Base-by-base conservation (phyloP, 2,329 filamentous ascomycete species). In the Apiospora koreana region DNA sequence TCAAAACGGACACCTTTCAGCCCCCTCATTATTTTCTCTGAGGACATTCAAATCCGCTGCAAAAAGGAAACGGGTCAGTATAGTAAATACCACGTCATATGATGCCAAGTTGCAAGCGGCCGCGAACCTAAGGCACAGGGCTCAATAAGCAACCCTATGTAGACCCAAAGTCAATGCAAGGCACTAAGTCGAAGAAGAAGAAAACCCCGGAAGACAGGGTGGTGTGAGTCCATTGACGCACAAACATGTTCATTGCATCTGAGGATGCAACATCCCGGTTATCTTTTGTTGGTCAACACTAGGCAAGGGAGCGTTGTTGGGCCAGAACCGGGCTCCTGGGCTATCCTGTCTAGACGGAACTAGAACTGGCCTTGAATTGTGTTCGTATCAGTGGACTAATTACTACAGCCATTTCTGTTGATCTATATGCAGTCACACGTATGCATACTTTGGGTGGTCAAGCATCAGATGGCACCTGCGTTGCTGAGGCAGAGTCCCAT, bases 81-180 rank as follows among this genome's bases (percentile, higher is more conserved):
- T 38, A 38, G 54, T 62, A 62, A 38, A 62, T 31, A 23, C 54
- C 54, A 62, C 54, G 54, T 62, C 54, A 62, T 62, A n/a, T 38
- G 18, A 23, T 3, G 54, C 31, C 54, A 38, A 21, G 14, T 38
- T 38, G 18, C 18, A 38, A n/a, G 21, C 38, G 18, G 28, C 9
- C 8, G 54, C 21, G 18, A 62, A 62, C 54, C 12, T 38, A 62
- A 62, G 31, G 54, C 10, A 62, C 28, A 62, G 21, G 18, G 54
- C 54, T 62, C 54, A 62, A 62, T 62, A 38, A 62, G 54, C 54
- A 38, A n/a, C 50, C 28, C 28, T 16, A 10, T 9, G 18, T 28
- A 35, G 28, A 58, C 28, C 28, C 50, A 38, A 62, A 62, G 54
- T 62, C 54, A 62, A 62, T 62, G 54, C 31, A 62, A 12, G 9